Evolutionary conservation across 2,329 filamentous ascomycete genomes (phyloP).

Genomic region (Arthrobotrys iridis): DNA sequence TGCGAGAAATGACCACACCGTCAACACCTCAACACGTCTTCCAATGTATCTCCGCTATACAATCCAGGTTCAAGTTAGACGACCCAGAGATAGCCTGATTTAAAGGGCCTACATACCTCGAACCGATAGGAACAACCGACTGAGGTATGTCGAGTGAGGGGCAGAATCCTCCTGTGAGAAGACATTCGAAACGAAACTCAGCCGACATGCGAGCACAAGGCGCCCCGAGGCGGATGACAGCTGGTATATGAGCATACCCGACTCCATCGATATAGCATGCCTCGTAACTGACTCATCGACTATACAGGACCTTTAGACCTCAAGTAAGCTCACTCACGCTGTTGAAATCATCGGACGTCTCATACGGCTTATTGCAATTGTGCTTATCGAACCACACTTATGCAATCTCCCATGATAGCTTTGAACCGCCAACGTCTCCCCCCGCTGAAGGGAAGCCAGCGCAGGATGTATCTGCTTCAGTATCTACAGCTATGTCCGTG

Average conservation of each 20-base stretch:
- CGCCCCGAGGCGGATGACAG: constrained; percentile 51
- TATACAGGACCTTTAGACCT: constrained; percentile 45
- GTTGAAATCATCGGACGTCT: not conserved
- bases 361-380: not conserved
- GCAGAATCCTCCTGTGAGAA: constrained; percentile 18
- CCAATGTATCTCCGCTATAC: constrained; percentile 9
- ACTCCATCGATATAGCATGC: not conserved
- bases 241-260: constrained; percentile 28
- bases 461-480: constrained; percentile 35
- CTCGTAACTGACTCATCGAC: not conserved
- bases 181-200: constrained; percentile 42
- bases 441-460: constrained; percentile 24
- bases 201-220: constrained; percentile 45
- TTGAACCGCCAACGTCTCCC: constrained; percentile 28
- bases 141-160: constrained; percentile 35
- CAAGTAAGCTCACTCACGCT: constrained; percentile 32
- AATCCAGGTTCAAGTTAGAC: not conserved
- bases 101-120: not conserved
- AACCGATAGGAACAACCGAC: not conserved
- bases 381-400: constrained; percentile 8
- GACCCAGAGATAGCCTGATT: not conserved
- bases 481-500: constrained; percentile 38
- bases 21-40: constrained; percentile 43
- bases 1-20: constrained; percentile 43
- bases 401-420: constrained; percentile 11